phyloP scores from a whole-genome alignment of 306 rosid species.

The Vigna angularis region DNA sequence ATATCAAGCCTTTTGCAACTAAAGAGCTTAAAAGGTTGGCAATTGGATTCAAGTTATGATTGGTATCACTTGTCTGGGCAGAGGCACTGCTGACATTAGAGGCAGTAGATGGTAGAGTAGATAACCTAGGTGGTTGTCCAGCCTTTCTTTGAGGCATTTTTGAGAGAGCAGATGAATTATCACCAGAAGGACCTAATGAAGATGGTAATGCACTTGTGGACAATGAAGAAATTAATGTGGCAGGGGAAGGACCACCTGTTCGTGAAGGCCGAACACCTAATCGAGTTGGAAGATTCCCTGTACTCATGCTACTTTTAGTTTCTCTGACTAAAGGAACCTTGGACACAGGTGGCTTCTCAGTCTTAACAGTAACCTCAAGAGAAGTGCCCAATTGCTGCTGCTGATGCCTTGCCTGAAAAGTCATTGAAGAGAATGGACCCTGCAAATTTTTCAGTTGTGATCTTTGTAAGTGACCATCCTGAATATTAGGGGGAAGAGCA shows the following conservation, averaged over 20 bases:
- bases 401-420: conserved; percentile 55
- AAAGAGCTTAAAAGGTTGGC: conserved; percentile 83
- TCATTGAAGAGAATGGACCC: conserved; percentile 49
- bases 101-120: conserved; percentile 52
- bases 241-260: conserved; percentile 50
- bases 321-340: conserved; percentile 53
- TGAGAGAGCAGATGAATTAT: conserved; percentile 42
- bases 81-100: conserved; percentile 55
- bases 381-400: conserved; percentile 45
- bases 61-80: conserved; percentile 51
- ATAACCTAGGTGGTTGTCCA: conserved; percentile 49
- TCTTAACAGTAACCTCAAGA: conserved; percentile 51
- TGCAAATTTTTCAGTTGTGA: conserved; percentile 52
- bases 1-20: conserved; percentile 89
- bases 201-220: conserved; percentile 49
- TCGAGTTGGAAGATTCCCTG: conserved; percentile 50
- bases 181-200: conserved; percentile 50
- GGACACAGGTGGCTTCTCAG: conserved; percentile 42
- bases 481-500: conserved; percentile 45
- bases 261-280: conserved; percentile 48
- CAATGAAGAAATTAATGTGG: conserved; percentile 48
- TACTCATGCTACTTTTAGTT: conserved; percentile 45
- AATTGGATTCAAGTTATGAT: conserved; percentile 60
- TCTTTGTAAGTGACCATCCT: conserved; percentile 49
- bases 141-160: conserved; percentile 54